Evolutionary conservation across 2,329 filamentous ascomycete genomes (phyloP), one percentile per base, ranked within the genome.

Genomic region (Pestalotiopsis sp.): DNA sequence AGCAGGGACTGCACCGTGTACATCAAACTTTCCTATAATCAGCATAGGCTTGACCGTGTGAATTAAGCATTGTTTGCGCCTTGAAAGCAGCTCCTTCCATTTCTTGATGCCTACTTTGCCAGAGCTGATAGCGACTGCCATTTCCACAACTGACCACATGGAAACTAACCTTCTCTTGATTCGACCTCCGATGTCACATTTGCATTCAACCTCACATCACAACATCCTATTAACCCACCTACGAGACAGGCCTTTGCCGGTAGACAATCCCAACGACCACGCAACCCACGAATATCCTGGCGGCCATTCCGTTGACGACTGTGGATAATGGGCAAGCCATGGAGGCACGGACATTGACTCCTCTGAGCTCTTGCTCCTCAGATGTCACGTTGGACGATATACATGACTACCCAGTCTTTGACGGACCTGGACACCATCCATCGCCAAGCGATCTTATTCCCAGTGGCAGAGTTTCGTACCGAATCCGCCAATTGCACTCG

Each of bases 11-110:
- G 69, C 73, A 74, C 74, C 73, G 74, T 77, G 77, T 81, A 81
- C 79, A 81, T 79, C 80, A 80, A 69, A 73, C 73, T 76, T 75
- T 74, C 73, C 74, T 76, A 74, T 71, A 72, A 70, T 71, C 66
- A 69, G 71, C 68, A 68, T 64, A 68, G 73, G 70, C 75, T 69
- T 71, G 74, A 72, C 69, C 72, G 71, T 70, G 72, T 67, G 72
- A 76, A 76, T 74, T 71, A 61, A 75, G 67, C 67, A 73, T 72
- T 67, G 36, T 72, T 72, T 67, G 65, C 67, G 68, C 69, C 60
- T 71, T 63, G 31, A 31, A 57, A 3, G 49, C 59, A 38, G 73
- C 61, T 39, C 72, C 68, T 76, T 71, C 73, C 71, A 49, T 57
- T 20, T 14, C 41, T 58, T 6, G n/a, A 17, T 36, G 20, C n/a